A percentile compares a stretch with the other conserved stretches of the same genome.
Evolutionary conservation across 2,329 filamentous ascomycete species (phyloP).

Genomic region (Laburnicola sp.): DNA sequence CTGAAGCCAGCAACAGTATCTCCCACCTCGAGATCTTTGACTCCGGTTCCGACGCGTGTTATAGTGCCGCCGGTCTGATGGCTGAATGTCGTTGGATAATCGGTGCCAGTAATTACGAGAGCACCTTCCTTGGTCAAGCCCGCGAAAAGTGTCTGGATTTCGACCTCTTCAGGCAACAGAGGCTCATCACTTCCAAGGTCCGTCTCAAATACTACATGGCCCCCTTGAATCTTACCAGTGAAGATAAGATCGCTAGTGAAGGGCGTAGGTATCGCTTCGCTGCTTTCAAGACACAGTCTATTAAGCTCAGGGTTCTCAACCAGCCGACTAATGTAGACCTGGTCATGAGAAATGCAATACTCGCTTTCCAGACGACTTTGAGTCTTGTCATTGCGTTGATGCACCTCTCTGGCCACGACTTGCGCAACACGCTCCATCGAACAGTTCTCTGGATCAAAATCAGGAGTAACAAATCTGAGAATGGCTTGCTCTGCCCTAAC

Average conservation of each 20-base stretch:
- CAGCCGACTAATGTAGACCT: constrained; percentile 3
- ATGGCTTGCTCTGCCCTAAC: background rate
- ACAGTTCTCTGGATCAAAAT: background rate
- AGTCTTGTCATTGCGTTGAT: background rate
- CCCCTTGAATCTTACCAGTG: background rate
- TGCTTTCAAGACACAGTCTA: background rate
- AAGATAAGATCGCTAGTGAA: background rate
- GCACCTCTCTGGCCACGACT: background rate
- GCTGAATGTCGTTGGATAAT: background rate
- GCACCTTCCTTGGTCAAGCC: background rate
- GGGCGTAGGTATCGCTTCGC: background rate
- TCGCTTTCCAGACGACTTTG: background rate
- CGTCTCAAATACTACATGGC: background rate
- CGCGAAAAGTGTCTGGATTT: background rate
- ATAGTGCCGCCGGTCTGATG: background rate
- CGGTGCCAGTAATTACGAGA: background rate
- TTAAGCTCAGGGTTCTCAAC: background rate
- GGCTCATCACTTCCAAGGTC: background rate
- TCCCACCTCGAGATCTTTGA: background rate
- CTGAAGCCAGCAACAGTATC: background rate
- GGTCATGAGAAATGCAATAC: background rate
- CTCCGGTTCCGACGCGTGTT: background rate
- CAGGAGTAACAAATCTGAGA: background rate
- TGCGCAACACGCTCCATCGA: background rate
- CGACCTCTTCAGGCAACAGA: background rate